Conservation (phyloP, 2,329 filamentous ascomycete genomes). For the Xylariaceae sp. region DNA sequence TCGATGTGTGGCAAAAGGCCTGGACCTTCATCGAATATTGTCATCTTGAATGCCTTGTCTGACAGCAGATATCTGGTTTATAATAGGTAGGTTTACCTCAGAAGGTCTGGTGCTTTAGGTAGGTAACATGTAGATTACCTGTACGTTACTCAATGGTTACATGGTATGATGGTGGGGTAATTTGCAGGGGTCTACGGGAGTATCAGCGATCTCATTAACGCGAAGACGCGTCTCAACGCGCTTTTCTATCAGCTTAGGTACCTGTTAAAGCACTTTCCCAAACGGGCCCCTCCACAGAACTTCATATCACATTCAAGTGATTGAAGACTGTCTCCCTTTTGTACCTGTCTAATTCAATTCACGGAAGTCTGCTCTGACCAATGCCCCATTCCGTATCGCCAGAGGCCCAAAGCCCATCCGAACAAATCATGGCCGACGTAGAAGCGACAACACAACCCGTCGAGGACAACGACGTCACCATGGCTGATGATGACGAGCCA, state of each 20-base stretch:
- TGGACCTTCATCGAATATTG: no score
- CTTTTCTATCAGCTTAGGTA: neutral
- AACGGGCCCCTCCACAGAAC: neutral
- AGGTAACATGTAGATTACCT: no score
- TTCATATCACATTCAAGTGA: neutral
- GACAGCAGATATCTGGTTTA: no score
- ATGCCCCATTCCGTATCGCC: slow-evolving; percentile 46
- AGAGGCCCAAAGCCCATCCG: slow-evolving; percentile 27
- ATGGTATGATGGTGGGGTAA: no score
- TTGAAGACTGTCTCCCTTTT: no score
- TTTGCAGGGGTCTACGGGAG: no score
- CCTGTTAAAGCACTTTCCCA: neutral
- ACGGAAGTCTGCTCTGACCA: neutral
- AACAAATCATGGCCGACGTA: slow-evolving; percentile 34
- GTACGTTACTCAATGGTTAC: no score
- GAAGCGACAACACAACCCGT: slow-evolving; percentile 29
- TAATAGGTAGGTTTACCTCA: no score
- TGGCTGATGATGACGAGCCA: slow-evolving; percentile 34
- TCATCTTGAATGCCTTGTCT: no score
- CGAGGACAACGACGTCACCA: slow-evolving; percentile 38
- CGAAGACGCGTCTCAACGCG: neutral
- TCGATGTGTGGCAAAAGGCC: no score
- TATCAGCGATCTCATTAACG: no score
- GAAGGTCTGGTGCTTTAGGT: no score
- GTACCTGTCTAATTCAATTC: neutral